Percentiles rank a stretch among this genome's conserved stretches.
phyloP scores from a whole-genome alignment of 2,329 filamentous ascomycete species.

The Aspergillus sp. region DNA sequence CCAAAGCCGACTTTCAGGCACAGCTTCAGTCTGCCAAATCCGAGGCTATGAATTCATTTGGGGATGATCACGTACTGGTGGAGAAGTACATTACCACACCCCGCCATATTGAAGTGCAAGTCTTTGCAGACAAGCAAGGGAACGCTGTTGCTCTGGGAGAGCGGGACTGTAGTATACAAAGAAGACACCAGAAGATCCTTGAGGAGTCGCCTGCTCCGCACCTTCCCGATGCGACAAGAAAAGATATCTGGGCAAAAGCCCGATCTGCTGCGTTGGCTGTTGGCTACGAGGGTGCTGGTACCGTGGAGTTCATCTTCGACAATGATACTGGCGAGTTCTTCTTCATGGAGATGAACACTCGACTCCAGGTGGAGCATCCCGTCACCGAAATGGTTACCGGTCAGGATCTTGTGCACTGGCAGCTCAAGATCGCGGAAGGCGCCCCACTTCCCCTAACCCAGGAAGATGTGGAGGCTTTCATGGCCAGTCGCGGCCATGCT shows the following conservation, averaged over 20 bases:
- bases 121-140: constrained; percentile 67
- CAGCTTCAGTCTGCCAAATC: constrained; percentile 66
- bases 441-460: constrained; percentile 68
- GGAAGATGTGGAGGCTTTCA: constrained; percentile 66
- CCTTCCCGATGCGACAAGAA: constrained; percentile 59
- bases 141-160: constrained; percentile 67
- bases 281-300: constrained; percentile 66
- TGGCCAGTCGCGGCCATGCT: constrained; percentile 75
- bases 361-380: constrained; percentile 94
- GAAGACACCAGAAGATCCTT: constrained; percentile 67
- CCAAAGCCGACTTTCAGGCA: constrained; percentile 59
- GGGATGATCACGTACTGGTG: constrained; percentile 66
- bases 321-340: constrained; percentile 67
- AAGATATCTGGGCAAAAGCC: constrained; percentile 67
- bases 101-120: constrained; percentile 67
- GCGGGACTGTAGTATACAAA: constrained; percentile 66
- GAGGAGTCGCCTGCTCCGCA: constrained; percentile 68
- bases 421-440: constrained; percentile 80
- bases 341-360: constrained; percentile 75
- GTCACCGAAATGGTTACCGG: constrained; percentile 81
- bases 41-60: constrained; percentile 65
- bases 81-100: constrained; percentile 70
- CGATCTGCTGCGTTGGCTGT: constrained; percentile 64
- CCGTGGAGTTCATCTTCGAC: constrained; percentile 70
- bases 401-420: constrained; percentile 88